Conservation (phyloP, 2,329 filamentous ascomycete species). For the Fusarium camptoceras region DNA sequence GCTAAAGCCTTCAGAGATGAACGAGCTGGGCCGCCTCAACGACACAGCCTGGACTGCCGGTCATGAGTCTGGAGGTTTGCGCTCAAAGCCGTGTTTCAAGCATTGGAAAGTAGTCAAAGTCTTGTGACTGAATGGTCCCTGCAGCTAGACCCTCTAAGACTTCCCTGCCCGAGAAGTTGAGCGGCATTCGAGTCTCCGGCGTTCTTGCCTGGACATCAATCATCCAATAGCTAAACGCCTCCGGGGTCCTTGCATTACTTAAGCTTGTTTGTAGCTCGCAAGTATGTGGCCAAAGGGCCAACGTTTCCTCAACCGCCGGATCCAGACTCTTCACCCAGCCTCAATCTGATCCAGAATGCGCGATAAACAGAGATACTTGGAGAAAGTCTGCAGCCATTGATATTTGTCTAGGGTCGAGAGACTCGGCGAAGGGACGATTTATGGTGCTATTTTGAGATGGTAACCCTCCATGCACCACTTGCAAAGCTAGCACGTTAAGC, state of each 20-base stretch:
- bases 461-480: not conserved
- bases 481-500: no score
- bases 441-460: no score
- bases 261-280: not conserved
- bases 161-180: no score
- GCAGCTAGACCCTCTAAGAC: not conserved
- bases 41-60: no score
- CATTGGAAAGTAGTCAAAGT: no score
- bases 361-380: not conserved
- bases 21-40: no score
- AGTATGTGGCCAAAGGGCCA: not conserved
- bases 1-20: no score
- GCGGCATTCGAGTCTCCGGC: no score
- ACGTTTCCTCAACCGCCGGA: not conserved
- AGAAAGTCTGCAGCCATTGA: not conserved
- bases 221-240: not conserved
- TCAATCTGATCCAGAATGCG: not conserved
- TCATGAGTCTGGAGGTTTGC: no score
- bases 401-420: fast-evolving
- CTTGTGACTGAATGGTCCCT: not conserved
- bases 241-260: not conserved
- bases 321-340: not conserved
- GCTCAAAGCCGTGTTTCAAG: not conserved
- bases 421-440: no score
- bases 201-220: no score